phyloP scores from a whole-genome alignment of 805 yeast species.

The Starmerella cellae region DNA sequence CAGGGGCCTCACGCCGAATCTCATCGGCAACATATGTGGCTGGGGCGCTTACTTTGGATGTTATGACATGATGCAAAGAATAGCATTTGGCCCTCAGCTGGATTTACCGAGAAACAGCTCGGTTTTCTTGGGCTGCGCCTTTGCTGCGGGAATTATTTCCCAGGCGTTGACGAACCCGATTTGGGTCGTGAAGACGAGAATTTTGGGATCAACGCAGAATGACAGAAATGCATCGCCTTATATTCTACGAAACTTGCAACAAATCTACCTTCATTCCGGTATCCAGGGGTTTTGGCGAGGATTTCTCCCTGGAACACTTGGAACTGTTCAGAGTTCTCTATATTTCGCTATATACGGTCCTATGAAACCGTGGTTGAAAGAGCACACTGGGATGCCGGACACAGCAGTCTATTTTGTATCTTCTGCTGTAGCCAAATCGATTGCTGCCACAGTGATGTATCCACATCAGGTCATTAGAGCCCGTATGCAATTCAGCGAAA shows the following conservation, averaged over 20 bases:
- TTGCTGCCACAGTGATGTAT: constrained; percentile 56
- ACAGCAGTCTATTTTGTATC: constrained; percentile 42
- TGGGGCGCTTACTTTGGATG: constrained; percentile 82
- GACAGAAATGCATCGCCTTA: constrained; percentile 43
- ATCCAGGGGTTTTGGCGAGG: constrained; percentile 57
- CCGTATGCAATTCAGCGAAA: constrained; percentile 43
- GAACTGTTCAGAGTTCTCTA: constrained; percentile 78
- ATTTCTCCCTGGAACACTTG: constrained; percentile 56
- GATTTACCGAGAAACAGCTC: background rate
- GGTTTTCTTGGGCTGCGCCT: constrained; percentile 37
- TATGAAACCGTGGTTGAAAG: constrained; percentile 34
- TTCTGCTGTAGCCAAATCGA: constrained; percentile 54
- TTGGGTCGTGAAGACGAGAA: constrained; percentile 90
- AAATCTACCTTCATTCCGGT: constrained; percentile 45
- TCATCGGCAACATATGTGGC: constrained; percentile 70
- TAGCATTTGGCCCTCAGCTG: constrained; percentile 10
- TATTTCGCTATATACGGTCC: constrained; percentile 81
- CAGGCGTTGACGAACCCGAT: constrained; percentile 76
- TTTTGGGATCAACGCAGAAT: constrained; percentile 39
- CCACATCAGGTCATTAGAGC: constrained; percentile 77
- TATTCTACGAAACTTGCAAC: constrained; percentile 39
- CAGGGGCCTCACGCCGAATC: constrained; percentile 67
- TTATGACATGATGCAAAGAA: constrained; percentile 34
- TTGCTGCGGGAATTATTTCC: constrained; percentile 62
- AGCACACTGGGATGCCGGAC: constrained; percentile 7